These are phyloP conservation scores for Agrostemma githago DNA, from an alignment of 148 eudicot genomes.

Conservation along the genomic window DNA sequence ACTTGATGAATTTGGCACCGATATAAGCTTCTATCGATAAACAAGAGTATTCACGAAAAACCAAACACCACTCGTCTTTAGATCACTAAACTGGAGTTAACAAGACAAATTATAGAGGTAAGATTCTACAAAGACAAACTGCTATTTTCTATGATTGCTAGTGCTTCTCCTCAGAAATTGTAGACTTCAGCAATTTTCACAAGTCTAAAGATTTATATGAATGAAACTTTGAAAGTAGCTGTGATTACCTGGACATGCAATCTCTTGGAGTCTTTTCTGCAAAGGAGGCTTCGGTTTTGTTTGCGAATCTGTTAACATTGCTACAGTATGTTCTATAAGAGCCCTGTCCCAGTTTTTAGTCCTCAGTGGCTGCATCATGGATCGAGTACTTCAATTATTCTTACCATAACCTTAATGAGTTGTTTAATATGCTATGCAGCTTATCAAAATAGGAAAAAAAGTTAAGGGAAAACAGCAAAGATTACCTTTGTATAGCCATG, in stretches of 20 bases:
- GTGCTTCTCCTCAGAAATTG: neutral
- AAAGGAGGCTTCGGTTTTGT: slow-evolving; percentile 53
- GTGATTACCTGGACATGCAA: slow-evolving; percentile 74
- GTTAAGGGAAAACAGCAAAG: neutral
- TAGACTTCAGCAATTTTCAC: neutral
- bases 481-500: slow-evolving; percentile 81
- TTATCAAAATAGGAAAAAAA: neutral
- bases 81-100: no score
- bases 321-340: slow-evolving; percentile 59
- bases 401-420: neutral
- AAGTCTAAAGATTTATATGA: neutral
- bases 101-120: no score
- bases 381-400: neutral
- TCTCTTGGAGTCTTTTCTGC: slow-evolving; percentile 51
- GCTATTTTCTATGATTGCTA: no score
- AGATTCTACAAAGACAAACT: no score
- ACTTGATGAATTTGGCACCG: no score
- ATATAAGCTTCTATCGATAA: no score
- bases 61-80: no score
- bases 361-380: slow-evolving; percentile 62
- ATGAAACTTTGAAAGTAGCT: neutral
- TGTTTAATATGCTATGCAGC: neutral
- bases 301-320: slow-evolving; percentile 61
- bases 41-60: no score
- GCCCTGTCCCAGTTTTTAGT: slow-evolving; percentile 88